Evolutionary conservation across 1,139 yeast species (phyloP).

Genomic region (Suhomyces terraborum): DNA sequence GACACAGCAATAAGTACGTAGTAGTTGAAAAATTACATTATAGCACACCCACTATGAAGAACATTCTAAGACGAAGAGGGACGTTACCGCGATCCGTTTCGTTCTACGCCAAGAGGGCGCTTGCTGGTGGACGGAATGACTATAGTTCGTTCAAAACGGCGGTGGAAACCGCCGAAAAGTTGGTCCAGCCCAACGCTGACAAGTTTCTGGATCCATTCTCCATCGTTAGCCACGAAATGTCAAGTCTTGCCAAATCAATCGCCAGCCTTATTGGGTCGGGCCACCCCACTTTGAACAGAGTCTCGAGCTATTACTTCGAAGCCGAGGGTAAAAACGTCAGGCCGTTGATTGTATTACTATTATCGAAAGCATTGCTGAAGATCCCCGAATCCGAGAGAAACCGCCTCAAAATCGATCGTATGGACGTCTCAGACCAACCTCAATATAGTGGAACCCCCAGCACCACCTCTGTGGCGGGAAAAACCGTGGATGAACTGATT

Average conservation of each 20-base stretch:
- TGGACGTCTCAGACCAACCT: conserved; percentile 66
- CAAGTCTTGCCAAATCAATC: conserved; percentile 81
- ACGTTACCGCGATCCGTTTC: conserved; percentile 5
- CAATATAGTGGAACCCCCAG: conserved; percentile 56
- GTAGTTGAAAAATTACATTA: conserved; percentile 4
- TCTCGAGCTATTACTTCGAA: conserved; percentile 90
- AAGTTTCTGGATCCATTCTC: conserved; percentile 76
- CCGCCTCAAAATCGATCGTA: conserved; percentile 58
- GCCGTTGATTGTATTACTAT: conserved; percentile 80
- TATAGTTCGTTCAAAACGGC: conserved; percentile 52
- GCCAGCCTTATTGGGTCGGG: conserved; percentile 88
- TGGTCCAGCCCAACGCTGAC: conserved; percentile 70
- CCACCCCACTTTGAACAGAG: conserved; percentile 88
- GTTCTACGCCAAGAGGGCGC: background rate
- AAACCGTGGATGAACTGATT: conserved; percentile 58
- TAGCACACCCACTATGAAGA: conserved; percentile 4
- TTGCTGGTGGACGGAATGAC: conserved; percentile 1
- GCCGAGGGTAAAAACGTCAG: conserved; percentile 95
- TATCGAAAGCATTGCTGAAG: conserved; percentile 77
- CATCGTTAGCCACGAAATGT: conserved; percentile 94
- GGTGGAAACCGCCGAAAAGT: conserved; percentile 72
- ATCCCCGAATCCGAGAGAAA: conserved; percentile 74
- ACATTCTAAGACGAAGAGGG: conserved; percentile 1
- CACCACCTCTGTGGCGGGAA: conserved; percentile 52
- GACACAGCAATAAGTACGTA: conserved; percentile 2